phyloP scores from a whole-genome alignment of 1,139 yeast species.

The Yamadazyma sp. region DNA sequence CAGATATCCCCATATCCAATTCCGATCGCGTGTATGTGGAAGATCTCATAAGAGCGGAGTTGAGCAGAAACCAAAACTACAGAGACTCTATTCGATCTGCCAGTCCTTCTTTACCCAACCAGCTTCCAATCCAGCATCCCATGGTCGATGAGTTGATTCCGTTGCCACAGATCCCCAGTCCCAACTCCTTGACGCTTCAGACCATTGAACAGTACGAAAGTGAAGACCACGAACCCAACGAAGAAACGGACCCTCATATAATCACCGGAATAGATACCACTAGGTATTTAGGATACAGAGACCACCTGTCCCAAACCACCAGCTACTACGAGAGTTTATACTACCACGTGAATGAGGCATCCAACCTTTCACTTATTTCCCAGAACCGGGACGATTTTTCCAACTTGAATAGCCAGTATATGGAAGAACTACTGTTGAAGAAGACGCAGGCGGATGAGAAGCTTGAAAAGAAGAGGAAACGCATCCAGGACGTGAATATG shows the following conservation, averaged over 20 bases:
- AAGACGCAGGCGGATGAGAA: constrained; percentile 16
- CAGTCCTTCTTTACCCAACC: constrained; percentile 1
- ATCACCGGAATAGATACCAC: constrained; percentile 27
- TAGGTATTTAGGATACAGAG: constrained; percentile 19
- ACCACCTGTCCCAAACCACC: constrained; percentile 5
- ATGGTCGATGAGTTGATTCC: constrained; percentile 29
- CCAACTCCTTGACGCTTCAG: constrained; percentile 20
- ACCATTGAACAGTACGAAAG: constrained; percentile 34
- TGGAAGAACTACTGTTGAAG: constrained; percentile 19
- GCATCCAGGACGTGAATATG: constrained; percentile 29
- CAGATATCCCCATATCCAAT: constrained; percentile 30
- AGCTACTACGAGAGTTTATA: constrained; percentile 23
- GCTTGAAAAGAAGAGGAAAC: constrained; percentile 28
- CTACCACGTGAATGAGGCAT: constrained; percentile 11
- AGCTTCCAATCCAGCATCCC: constrained; percentile 30
- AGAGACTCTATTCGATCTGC: neutral
- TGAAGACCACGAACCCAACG: constrained; percentile 23
- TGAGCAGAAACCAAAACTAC: constrained; percentile 15
- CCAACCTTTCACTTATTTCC: constrained; percentile 10
- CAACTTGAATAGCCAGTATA: constrained; percentile 20
- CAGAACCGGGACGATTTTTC: constrained; percentile 14
- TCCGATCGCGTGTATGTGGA: constrained; percentile 38
- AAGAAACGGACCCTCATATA: constrained; percentile 11
- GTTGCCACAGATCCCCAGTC: constrained; percentile 13
- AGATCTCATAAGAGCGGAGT: constrained; percentile 29